phyloP scores from a whole-genome alignment of 768 basidiomycete species.

The Leccinum boreale region DNA sequence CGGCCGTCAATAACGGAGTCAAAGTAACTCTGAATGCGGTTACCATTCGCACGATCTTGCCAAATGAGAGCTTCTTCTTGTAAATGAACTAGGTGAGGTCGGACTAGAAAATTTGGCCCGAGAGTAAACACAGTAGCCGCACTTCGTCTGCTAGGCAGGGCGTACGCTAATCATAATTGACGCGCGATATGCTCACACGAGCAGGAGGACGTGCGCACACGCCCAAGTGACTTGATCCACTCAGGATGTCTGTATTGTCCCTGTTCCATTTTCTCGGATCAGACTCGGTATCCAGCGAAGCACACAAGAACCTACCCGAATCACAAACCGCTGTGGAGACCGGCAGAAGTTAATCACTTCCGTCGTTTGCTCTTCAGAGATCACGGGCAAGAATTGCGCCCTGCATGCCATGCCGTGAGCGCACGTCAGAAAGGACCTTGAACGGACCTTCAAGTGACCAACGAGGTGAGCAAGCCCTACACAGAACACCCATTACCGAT shows the following conservation, averaged over 20 bases:
- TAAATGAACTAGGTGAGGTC: conserved; percentile 3
- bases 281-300: neutral
- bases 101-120: neutral
- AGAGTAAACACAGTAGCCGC: neutral
- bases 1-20: neutral
- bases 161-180: conserved; percentile 39
- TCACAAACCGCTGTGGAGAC: conserved; percentile 53
- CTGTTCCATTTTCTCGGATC: neutral
- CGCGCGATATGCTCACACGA: conserved; percentile 37
- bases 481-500: conserved; percentile 65
- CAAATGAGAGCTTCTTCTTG: neutral
- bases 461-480: conserved; percentile 32
- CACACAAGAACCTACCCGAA: conserved; percentile 31
- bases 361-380: conserved; percentile 46
- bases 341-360: conserved; percentile 57
- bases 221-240: neutral
- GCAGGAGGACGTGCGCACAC: neutral
- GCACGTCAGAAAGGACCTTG: conserved; percentile 2
- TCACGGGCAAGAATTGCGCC: conserved; percentile 56
- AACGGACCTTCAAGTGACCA: neutral
- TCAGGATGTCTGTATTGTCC: neutral
- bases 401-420: conserved; percentile 30
- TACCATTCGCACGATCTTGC: neutral
- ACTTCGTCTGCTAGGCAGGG: neutral
- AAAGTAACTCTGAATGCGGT: neutral